A percentile compares a stretch with the other conserved stretches of the same genome.
phyloP scores from a whole-genome alignment of 1,284 basidiomycete species.

The Xerocomus nothofagi region DNA sequence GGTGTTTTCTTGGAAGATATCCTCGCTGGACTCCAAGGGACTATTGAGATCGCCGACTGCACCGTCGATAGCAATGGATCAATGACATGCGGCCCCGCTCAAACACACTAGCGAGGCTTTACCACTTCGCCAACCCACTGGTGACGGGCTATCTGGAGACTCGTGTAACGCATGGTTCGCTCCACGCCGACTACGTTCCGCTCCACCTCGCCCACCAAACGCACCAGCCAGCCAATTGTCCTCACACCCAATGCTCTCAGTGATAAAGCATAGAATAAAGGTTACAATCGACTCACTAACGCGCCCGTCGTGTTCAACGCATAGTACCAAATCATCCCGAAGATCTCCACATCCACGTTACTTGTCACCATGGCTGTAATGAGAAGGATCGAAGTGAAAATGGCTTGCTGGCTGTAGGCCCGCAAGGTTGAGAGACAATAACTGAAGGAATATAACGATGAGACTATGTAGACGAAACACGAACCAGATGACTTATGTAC shows the following conservation, averaged over 20 bases:
- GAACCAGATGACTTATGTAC: too few species aligned
- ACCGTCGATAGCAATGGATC: conserved; percentile 41
- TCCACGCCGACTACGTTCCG: conserved; percentile 92
- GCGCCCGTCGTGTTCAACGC: conserved; percentile 80
- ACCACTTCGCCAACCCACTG: conserved; percentile 65
- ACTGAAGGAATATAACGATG: too few species aligned
- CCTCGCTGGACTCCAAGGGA: conserved; percentile 83
- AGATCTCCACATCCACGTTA: conserved; percentile 84
- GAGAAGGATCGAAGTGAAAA: conserved; percentile 68
- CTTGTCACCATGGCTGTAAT: conserved; percentile 70
- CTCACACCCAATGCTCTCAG: conserved; percentile 6
- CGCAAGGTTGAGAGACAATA: too few species aligned
- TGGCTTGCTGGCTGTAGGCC: too few species aligned
- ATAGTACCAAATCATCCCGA: conserved; percentile 89
- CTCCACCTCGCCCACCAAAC: conserved; percentile 88
- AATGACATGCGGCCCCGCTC: neutral
- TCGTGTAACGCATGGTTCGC: conserved; percentile 73
- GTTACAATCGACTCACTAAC: conserved; percentile 46
- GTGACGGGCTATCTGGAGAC: conserved; percentile 62
- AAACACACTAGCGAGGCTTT: neutral
- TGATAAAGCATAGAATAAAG: neutral
- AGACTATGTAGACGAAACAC: too few species aligned
- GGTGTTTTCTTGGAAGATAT: conserved; percentile 82
- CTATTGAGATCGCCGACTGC: conserved; percentile 79
- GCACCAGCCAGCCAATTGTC: conserved; percentile 92